Conservation (phyloP, 164 flowering plant genomes). For the Sedum album region DNA sequence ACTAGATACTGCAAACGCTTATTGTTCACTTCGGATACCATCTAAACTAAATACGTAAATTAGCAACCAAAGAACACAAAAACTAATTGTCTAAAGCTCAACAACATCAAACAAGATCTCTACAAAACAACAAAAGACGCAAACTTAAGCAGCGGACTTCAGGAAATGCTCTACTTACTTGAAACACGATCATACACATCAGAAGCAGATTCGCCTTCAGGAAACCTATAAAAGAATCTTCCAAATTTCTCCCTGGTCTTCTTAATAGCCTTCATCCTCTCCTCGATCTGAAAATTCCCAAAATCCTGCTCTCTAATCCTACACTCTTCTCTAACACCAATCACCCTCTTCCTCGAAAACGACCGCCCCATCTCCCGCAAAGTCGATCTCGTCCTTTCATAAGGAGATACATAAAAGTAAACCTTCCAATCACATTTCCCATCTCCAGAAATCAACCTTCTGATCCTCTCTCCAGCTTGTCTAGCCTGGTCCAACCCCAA, state of each 20-base stretch:
- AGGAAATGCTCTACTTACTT: conserved; percentile 34
- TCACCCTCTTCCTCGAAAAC: conserved; percentile 44
- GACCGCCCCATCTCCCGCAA: conserved; percentile 72
- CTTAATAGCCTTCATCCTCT: conserved; percentile 68
- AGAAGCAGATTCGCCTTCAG: conserved; percentile 97
- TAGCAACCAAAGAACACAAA: not conserved
- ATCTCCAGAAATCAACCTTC: conserved; percentile 23
- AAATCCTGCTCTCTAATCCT: conserved; percentile 91
- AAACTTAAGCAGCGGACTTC: too few species aligned
- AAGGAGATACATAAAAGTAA: conserved; percentile 91
- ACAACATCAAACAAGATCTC: not conserved
- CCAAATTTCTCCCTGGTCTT: conserved; percentile 70
- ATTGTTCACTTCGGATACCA: not conserved
- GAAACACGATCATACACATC: conserved; percentile 93
- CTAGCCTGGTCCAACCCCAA: conserved; percentile 20
- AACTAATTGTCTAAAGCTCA: not conserved
- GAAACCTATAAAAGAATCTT: conserved; percentile 85
- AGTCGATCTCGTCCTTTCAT: conserved; percentile 69
- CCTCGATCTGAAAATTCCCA: conserved; percentile 87
- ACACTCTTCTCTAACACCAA: conserved; percentile 95
- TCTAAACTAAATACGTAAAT: not conserved
- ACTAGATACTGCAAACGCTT: not conserved
- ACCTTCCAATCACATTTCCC: conserved; percentile 40
- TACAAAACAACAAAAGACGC: not conserved
- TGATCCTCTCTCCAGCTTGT: conserved; percentile 42